phyloP scores from a whole-genome alignment of 495 filamentous ascomycete species.

The Bacidia gigantensis region DNA sequence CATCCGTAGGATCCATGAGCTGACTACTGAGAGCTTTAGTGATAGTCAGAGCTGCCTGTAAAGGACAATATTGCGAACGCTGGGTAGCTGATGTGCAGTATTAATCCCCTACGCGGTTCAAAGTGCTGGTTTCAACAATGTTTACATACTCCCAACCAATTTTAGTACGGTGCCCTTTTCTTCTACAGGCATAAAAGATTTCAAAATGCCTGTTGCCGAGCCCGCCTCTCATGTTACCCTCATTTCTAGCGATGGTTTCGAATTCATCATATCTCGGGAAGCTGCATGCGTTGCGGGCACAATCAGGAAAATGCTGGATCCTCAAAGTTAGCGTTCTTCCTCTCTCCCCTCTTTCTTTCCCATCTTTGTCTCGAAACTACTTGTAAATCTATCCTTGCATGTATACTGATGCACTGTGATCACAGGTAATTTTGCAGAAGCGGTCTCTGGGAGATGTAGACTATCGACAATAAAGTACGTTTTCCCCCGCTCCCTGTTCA shows the following conservation, averaged over 20 bases:
- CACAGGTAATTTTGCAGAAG: slow-evolving; percentile 60
- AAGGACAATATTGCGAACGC: neutral
- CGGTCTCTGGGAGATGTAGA: slow-evolving; percentile 45
- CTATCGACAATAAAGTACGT: slow-evolving; percentile 64
- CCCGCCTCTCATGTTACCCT: slow-evolving; percentile 59
- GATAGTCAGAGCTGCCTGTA: too few species aligned
- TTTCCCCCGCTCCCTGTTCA: neutral
- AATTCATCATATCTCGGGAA: slow-evolving; percentile 72
- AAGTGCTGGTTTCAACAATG: too few species aligned
- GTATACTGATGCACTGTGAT: too few species aligned
- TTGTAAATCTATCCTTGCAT: neutral
- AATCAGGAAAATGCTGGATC: slow-evolving; percentile 76
- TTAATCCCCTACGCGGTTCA: too few species aligned
- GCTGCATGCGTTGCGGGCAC: slow-evolving; percentile 60
- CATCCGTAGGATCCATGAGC: slow-evolving; percentile 13
- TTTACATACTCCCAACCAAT: too few species aligned
- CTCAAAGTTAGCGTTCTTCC: slow-evolving; percentile 41
- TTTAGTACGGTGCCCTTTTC: too few species aligned
- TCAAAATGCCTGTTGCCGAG: slow-evolving; percentile 5
- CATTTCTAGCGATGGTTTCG: slow-evolving; percentile 73
- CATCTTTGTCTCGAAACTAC: neutral
- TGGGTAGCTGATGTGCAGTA: neutral
- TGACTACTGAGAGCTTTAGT: neutral
- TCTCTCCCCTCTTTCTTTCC: neutral
- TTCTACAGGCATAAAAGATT: too few species aligned